Evolutionary conservation across 768 basidiomycete species (phyloP).

Genomic region (Lactifluus echinatus): DNA sequence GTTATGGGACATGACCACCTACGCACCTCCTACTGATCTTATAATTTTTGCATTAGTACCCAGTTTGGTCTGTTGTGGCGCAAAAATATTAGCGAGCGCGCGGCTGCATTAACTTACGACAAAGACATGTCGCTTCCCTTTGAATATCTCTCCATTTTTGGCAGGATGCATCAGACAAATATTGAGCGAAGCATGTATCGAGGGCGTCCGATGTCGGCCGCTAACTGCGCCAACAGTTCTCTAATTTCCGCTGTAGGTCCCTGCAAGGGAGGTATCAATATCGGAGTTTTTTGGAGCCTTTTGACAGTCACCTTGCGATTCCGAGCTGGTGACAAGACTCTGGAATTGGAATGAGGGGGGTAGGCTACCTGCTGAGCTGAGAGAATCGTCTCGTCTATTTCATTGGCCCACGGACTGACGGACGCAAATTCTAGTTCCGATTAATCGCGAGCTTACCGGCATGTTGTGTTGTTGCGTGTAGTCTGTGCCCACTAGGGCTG

Average conservation of each 20-base stretch:
- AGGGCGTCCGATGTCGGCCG: neutral
- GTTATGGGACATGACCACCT: constrained; percentile 5
- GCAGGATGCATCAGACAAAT: neutral
- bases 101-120: neutral
- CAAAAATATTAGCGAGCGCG: constrained; percentile 1
- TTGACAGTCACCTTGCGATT: constrained; percentile 1
- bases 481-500: neutral
- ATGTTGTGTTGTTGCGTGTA: constrained; percentile 8
- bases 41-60: neutral
- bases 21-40: constrained; percentile 1
- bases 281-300: constrained; percentile 6
- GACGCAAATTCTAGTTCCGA: constrained; percentile 3
- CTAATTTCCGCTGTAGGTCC: constrained; percentile 9
- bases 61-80: neutral
- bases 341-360: constrained; percentile 11
- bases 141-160: neutral
- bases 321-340: neutral
- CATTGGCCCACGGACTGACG: neutral
- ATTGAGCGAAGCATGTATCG: neutral
- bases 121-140: constrained; percentile 1
- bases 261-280: neutral
- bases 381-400: neutral
- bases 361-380: too few species aligned
- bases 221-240: constrained; percentile 7
- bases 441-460: constrained; percentile 4